Conservation (phyloP, 2,329 filamentous ascomycete genomes). For the Dactylellina leptospora region DNA sequence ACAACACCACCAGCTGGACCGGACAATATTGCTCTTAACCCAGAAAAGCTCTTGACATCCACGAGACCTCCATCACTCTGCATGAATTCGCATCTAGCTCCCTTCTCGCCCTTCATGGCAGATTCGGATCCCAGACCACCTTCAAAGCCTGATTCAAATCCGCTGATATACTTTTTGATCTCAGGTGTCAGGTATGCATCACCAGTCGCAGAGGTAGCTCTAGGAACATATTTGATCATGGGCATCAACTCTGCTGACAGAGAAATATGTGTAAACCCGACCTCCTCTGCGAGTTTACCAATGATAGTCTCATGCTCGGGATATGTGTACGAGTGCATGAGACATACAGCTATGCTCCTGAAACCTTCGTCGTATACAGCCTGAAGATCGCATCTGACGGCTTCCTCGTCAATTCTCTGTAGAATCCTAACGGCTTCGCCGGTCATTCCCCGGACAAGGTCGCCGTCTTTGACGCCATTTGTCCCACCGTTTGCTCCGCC, state of each 20-base stretch:
- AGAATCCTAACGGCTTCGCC: slow-evolving; percentile 79
- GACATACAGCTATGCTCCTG: slow-evolving; percentile 82
- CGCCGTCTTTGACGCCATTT: slow-evolving; percentile 64
- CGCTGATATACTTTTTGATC: slow-evolving; percentile 78
- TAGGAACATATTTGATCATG: slow-evolving; percentile 84
- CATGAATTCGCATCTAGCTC: slow-evolving; percentile 92
- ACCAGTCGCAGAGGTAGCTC: slow-evolving; percentile 79
- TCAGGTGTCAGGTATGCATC: slow-evolving; percentile 82
- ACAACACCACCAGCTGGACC: slow-evolving; percentile 94
- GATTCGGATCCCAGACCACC: slow-evolving; percentile 80
- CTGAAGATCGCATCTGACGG: slow-evolving; percentile 70
- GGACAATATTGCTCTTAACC: slow-evolving; percentile 83
- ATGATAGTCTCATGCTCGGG: slow-evolving; percentile 83
- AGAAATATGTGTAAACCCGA: slow-evolving; percentile 85
- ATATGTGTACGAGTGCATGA: slow-evolving; percentile 94
- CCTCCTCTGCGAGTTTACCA: slow-evolving; percentile 77
- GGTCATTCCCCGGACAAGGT: slow-evolving; percentile 75
- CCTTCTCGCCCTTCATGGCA: slow-evolving; percentile 73
- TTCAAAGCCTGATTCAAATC: slow-evolving; percentile 81
- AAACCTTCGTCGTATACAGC: slow-evolving; percentile 75
- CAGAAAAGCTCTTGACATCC: slow-evolving; percentile 82
- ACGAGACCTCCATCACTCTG: slow-evolving; percentile 72
- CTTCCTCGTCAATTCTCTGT: slow-evolving; percentile 68
- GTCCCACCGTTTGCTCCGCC: slow-evolving; percentile 59
- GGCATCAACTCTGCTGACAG: slow-evolving; percentile 82